Evolutionary conservation across 106 monocot genomes (phyloP), one percentile per base, ranked within the genome.

Genomic region (Gastrodia elata): DNA sequence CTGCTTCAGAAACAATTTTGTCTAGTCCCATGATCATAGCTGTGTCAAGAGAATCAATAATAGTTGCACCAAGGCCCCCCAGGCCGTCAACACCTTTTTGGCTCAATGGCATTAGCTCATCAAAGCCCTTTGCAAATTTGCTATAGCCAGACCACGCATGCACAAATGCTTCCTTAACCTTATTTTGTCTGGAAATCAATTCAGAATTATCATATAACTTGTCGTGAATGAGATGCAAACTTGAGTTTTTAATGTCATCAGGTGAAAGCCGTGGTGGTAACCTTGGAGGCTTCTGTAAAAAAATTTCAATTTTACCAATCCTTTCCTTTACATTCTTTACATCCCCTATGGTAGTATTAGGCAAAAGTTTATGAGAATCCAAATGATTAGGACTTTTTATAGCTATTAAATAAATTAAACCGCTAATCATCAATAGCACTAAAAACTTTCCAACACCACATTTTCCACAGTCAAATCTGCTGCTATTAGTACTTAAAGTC

Each of bases 131-230:
- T 14, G 92, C 92, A 76, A 84, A 83, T 24, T 56, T 77, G 36
- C 56, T 82, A 78, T 96, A 92, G 14, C 95, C 95, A 71, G 87
- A 80, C 95, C 95, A 96, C 24, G 95, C 95, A 89, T 96, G 92
- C 33, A 84, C 56, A 39, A 96, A 96, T 71, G 95, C 82, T 36
- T 92, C 82, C 76, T 83, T 96, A 59, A 96, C 89, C 75, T 84
- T 87, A 52, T 80, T 75, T 81, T 90, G 92, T 68, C 85, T 87
- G 16, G 73, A 69, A 20, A 39, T 55, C 89, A 85, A 96, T 67
- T 84, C 77, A 49, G 68, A 46, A 4, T 24, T 75, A 15, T 59
- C 34, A 39, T 39, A 46, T 28, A 64, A 18, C 79, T 77, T 65
- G n/a, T 59, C 37, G 41, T 68, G 26, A 48, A 78, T 72, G 24